Conservation (phyloP, 2,329 filamentous ascomycete species). For the Exutisphaerella laricina region DNA sequence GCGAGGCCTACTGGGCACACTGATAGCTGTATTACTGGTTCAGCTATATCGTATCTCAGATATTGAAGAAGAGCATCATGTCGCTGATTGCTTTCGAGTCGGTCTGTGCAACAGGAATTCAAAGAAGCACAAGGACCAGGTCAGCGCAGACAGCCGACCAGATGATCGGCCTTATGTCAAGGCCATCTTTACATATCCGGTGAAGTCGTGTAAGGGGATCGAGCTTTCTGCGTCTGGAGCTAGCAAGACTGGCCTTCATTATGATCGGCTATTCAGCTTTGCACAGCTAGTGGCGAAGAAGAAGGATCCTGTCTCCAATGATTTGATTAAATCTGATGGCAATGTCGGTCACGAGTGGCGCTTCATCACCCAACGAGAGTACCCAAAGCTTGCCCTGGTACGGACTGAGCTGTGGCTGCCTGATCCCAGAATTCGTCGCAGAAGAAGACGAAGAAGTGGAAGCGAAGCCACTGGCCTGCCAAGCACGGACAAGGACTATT, state of each 20-base stretch:
- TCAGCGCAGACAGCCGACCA: not conserved
- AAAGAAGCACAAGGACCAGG: not conserved
- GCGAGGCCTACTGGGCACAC: not conserved
- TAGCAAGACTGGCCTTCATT: slow-evolving; percentile 41
- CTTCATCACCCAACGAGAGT: slow-evolving; percentile 64
- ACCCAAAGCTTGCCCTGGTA: slow-evolving; percentile 66
- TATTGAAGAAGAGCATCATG: not conserved
- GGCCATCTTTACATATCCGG: slow-evolving; percentile 44
- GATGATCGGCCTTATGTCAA: slow-evolving; percentile 13
- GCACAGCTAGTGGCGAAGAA: slow-evolving; percentile 52
- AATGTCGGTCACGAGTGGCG: slow-evolving; percentile 55
- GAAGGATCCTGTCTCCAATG: slow-evolving; percentile 16
- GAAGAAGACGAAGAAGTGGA: not conserved
- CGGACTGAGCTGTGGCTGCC: slow-evolving; percentile 63
- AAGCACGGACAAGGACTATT: slow-evolving; percentile 37
- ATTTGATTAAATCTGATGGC: slow-evolving; percentile 10
- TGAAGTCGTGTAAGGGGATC: slow-evolving; percentile 43
- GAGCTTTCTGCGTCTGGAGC: slow-evolving; percentile 36
- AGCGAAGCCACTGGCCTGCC: not conserved
- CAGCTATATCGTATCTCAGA: too few species aligned
- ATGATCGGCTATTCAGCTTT: slow-evolving; percentile 52
- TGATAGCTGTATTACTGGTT: not conserved
- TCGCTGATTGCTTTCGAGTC: not conserved
- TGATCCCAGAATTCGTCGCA: slow-evolving; percentile 37
- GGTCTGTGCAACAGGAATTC: not conserved